Evolutionary conservation across 2,329 filamentous ascomycete species (phyloP).

Genomic region (Coniella lustricola): DNA sequence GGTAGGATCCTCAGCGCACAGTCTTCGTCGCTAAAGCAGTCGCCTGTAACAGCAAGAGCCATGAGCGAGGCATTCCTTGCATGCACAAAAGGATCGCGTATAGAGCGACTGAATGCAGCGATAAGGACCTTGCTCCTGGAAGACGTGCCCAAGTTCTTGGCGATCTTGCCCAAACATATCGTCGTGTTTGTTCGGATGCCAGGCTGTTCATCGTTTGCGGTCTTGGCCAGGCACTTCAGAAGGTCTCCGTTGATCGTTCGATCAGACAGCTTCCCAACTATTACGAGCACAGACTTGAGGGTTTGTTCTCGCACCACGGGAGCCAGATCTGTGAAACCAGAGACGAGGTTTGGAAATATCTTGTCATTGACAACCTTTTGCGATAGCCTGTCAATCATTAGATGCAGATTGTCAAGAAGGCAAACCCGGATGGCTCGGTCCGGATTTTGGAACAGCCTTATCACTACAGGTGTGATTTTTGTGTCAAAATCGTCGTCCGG

Average conservation of each 20-base stretch:
- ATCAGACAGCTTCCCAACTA: conserved; percentile 86
- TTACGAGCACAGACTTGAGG: conserved; percentile 81
- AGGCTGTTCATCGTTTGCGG: conserved; percentile 93
- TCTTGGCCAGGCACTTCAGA: conserved; percentile 84
- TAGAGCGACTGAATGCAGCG: conserved; percentile 81
- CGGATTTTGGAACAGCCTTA: conserved; percentile 82
- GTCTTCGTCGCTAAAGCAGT: conserved; percentile 85
- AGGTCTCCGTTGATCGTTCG: conserved; percentile 90
- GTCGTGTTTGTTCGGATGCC: conserved; percentile 97
- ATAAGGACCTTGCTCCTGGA: conserved; percentile 85
- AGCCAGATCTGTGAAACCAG: conserved; percentile 86
- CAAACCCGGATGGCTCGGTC: conserved; percentile 90
- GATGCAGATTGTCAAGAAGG: conserved; percentile 76
- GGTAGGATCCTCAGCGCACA: conserved; percentile 79
- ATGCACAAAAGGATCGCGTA: conserved; percentile 91
- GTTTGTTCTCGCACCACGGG: conserved; percentile 93
- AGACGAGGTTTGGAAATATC: conserved; percentile 92
- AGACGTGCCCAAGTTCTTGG: conserved; percentile 72
- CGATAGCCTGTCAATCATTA: conserved; percentile 85
- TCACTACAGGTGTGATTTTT: conserved; percentile 75
- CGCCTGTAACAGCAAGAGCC: conserved; percentile 76
- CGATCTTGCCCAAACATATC: conserved; percentile 94
- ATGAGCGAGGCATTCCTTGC: conserved; percentile 84
- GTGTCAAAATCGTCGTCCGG: conserved; percentile 83
- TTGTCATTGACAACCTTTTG: conserved; percentile 92